Evolutionary conservation across 768 basidiomycete species (phyloP), one percentile per base, ranked within the genome.

Genomic region (Panellus pusillus): DNA sequence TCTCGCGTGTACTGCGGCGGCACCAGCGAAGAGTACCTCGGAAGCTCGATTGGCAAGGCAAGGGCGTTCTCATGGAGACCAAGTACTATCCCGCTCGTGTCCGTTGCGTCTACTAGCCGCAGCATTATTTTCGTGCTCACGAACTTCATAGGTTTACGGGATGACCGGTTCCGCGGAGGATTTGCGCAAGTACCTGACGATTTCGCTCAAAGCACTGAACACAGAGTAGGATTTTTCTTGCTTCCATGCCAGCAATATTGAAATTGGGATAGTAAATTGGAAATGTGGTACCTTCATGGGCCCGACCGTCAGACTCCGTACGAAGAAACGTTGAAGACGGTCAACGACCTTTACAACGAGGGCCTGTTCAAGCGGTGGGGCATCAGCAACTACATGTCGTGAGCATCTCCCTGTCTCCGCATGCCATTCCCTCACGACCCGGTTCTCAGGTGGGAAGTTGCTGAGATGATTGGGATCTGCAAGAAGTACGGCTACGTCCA

Each of bases 361-460:
- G 84, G 83, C 0, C 71, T 75, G 40, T 84, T 83, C 62, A 78
- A 82, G 56, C 73, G 76, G 15, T 80, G 85, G 49, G 82, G 84
- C 1, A 70, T 86, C 56, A 83, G 82, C 61, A 85, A 85, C 64
- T 85, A 72, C 52, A 71, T 78, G 12, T 14, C 52, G 37, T 45
- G 6, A 3, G 27, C 31, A 14, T 64, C 8, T 53, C 32, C 47
- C 19, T 15, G 6, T 27, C 27, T 42, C 43, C n/a, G 20, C 32
- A 6, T 20, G 24, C 24, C 11, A 17, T 11, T 42, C 8, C 12
- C 6, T 37, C 57, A 65, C 1, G 74, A 80, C 0, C 24, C 2
- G 3, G 24, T 24, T 6, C 24, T 24, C 24, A 24, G 24, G 24
- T 24, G 80, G 79, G 82, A 84, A 65, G 80, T 83, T 12, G 80